Base-by-base conservation (phyloP, 768 basidiomycete genomes). In the Termitomyces eurrhizus region DNA sequence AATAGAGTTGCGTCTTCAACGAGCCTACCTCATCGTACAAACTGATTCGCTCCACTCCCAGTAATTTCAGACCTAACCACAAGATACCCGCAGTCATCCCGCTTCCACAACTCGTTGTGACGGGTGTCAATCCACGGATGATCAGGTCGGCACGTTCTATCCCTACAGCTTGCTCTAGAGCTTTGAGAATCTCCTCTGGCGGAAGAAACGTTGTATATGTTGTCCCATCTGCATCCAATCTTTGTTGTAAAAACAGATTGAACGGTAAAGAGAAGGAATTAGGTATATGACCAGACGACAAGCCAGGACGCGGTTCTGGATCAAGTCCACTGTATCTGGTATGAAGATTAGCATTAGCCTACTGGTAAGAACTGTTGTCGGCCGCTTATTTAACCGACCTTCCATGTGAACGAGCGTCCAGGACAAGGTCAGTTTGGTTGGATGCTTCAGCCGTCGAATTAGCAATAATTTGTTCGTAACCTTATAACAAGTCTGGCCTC, bases 71-170 rank as follows among this genome's bases (percentile, higher is more conserved):
- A n/a, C 93, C 95, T 60, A 98, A 79, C 95, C 97, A 98, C 7
- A 98, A 79, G 14, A 98, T 79, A 3, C 84, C 92, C 12, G 96
- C 96, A n/a, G 95, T 97, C 96, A 99, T 98, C 48, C 96, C 96
- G 69, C 93, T 96, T 54, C 96, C 96, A 75, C 96, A 99, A 60
- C 81, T 89, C 13, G 90, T 85, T 6, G 88, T 81, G 35, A 95
- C 83, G 24, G 78, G 69, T 55, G 81, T 77, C 62, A 85, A 74
- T 18, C 90, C 91, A 12, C 78, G 71, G 49, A 89, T 73, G 11
- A 95, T 77, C 45, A 78, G 70, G n/a, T 83, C 73, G 33, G 82
- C 78, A 60, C 80, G 72, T 57, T 83, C 80, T 42, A 72, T 66
- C 36, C 93, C 91, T 36, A 97, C 73, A 18, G 83, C 80, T n/a